Percentiles rank a stretch among this genome's conserved stretches.
Evolutionary conservation across 2,329 filamentous ascomycete species (phyloP).

Genomic region (Penicillium sumatraense): DNA sequence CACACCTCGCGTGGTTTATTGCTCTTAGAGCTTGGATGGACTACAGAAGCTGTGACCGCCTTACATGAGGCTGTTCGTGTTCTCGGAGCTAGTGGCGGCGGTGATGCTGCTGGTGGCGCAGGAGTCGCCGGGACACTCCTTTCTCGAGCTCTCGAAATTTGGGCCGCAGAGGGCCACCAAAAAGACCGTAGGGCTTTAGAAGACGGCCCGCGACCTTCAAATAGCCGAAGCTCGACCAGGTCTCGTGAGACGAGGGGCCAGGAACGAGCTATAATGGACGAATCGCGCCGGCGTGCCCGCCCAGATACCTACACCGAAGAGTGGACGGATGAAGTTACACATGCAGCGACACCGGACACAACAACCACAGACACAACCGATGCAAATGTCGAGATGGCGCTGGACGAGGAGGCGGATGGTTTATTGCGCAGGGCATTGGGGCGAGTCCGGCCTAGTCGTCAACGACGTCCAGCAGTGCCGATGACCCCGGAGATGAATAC

Average conservation of each 20-base stretch:
- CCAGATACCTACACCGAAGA: slow-evolving; percentile 33
- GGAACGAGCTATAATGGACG: slow-evolving; percentile 18
- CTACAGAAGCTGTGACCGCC: slow-evolving; percentile 77
- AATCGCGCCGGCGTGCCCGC: slow-evolving; percentile 28
- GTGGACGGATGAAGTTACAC: slow-evolving; percentile 44
- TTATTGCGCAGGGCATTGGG: slow-evolving; percentile 45
- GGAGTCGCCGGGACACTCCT: slow-evolving; percentile 52
- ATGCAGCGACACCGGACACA: slow-evolving; percentile 26
- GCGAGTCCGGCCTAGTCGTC: slow-evolving; percentile 34
- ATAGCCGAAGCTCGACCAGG: slow-evolving; percentile 25
- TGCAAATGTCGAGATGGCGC: slow-evolving; percentile 45
- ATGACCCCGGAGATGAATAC: slow-evolving; percentile 27
- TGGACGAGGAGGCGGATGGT: slow-evolving; percentile 50
- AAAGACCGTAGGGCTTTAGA: slow-evolving; percentile 25
- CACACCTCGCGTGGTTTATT: slow-evolving; percentile 71
- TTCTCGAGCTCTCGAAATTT: slow-evolving; percentile 51
- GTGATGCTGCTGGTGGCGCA: slow-evolving; percentile 52
- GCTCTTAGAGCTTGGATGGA: slow-evolving; percentile 74
- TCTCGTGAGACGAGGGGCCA: slow-evolving; percentile 36
- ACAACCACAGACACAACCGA: slow-evolving; percentile 28
- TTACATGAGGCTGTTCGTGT: slow-evolving; percentile 72
- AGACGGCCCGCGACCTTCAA: slow-evolving; percentile 16
- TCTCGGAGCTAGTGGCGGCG: slow-evolving; percentile 49
- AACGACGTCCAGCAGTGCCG: slow-evolving; percentile 19
- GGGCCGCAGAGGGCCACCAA: slow-evolving; percentile 46